Evolutionary conservation across 1,284 basidiomycete species (phyloP).

Genomic region (Cutaneotrichosporon daszewskae): DNA sequence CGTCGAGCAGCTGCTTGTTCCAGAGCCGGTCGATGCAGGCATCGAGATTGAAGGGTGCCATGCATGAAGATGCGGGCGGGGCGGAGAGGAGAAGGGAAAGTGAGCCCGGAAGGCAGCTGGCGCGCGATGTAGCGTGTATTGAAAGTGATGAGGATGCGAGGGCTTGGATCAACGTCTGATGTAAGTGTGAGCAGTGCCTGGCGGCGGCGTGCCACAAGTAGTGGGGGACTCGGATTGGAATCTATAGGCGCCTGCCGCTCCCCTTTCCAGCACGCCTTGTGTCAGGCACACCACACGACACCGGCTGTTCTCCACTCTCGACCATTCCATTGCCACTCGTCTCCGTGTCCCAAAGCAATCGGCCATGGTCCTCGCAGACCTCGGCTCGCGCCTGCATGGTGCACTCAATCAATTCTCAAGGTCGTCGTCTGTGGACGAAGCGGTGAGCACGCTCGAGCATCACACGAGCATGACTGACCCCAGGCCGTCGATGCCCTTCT

Average conservation of each 20-base stretch:
- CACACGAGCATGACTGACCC: slow-evolving; percentile 1
- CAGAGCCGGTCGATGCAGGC: slow-evolving; percentile 86
- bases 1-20: slow-evolving; percentile 85
- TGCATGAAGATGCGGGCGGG: slow-evolving; percentile 35
- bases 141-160: no score
- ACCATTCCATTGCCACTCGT: not conserved
- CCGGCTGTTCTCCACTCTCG: not conserved
- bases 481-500: slow-evolving; percentile 88
- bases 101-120: no score
- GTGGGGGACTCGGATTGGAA: no score
- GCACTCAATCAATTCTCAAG: slow-evolving; percentile 86
- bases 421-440: slow-evolving; percentile 80
- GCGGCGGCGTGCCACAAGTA: no score
- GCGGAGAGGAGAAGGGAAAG: not conserved
- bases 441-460: slow-evolving; percentile 51
- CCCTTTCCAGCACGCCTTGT: no score
- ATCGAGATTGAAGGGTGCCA: slow-evolving; percentile 92
- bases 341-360: not conserved
- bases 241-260: no score
- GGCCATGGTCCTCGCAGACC: slow-evolving; percentile 90
- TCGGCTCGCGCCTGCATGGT: slow-evolving; percentile 88
- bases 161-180: no score
- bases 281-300: not conserved
- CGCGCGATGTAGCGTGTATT: no score
- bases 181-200: no score